phyloP scores from a whole-genome alignment of 2,329 filamentous ascomycete species.

The Ophiostoma montium region DNA sequence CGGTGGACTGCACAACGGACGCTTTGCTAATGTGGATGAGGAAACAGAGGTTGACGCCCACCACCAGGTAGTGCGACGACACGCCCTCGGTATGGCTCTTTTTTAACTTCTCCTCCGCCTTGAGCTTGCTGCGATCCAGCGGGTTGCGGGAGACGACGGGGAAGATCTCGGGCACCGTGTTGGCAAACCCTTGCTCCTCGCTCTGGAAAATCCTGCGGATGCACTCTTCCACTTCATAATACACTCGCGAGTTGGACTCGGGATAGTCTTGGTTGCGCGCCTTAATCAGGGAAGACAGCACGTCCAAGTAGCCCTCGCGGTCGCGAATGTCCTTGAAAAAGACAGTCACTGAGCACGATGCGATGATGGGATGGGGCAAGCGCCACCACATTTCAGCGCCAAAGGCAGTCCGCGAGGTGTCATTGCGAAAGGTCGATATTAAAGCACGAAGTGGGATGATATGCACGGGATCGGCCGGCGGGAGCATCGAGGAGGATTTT shows the following conservation, averaged over 20 bases:
- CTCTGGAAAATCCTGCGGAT: slow-evolving; percentile 32
- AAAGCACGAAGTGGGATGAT: slow-evolving; percentile 36
- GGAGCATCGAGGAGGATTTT: slow-evolving; percentile 9
- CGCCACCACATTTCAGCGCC: slow-evolving; percentile 45
- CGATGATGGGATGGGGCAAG: slow-evolving; percentile 27
- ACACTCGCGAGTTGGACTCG: slow-evolving; percentile 24
- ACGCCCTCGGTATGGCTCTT: slow-evolving; percentile 31
- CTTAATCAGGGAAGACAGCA: slow-evolving; percentile 26
- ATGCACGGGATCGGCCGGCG: slow-evolving; percentile 21
- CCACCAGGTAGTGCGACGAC: slow-evolving; percentile 40
- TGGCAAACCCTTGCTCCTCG: slow-evolving; percentile 26
- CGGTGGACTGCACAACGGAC: slow-evolving; percentile 28
- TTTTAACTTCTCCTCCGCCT: slow-evolving; percentile 28
- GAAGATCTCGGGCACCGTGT: slow-evolving; percentile 30
- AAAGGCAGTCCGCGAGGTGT: slow-evolving; percentile 31
- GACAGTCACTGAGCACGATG: slow-evolving; percentile 33
- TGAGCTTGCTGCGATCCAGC: slow-evolving; percentile 21
- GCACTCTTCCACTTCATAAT: slow-evolving; percentile 31
- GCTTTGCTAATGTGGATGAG: slow-evolving; percentile 35
- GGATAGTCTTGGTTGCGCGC: slow-evolving; percentile 18
- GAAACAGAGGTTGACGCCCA: slow-evolving; percentile 39
- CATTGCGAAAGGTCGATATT: slow-evolving; percentile 38
- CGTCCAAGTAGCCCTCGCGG: slow-evolving; percentile 34
- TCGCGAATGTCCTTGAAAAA: slow-evolving; percentile 35
- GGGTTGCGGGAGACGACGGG: slow-evolving; percentile 36